Percentiles rank a stretch among this genome's conserved stretches.
Conservation (phyloP, 148 eudicot genomes). For the Chenopodium berlandieri region DNA sequence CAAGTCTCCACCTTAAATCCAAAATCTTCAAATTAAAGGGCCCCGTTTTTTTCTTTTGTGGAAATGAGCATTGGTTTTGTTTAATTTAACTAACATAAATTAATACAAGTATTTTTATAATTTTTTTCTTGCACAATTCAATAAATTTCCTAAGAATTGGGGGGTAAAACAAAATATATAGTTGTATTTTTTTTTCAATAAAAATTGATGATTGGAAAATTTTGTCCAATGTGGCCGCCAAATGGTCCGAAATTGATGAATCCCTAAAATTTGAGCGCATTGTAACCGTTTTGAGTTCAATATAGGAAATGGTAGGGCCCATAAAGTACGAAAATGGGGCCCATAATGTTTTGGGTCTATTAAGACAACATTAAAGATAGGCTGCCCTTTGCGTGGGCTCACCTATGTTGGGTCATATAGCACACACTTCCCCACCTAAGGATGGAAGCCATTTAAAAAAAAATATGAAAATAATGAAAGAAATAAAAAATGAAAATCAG, state of each 20-base stretch:
- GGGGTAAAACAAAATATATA: neutral
- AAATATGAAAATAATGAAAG: too few relatives aligned
- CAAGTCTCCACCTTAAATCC: constrained; percentile 31
- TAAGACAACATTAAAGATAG: constrained; percentile 55
- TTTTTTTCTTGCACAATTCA: neutral
- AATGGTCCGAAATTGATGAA: constrained; percentile 21
- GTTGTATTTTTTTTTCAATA: neutral
- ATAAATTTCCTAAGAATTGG: neutral
- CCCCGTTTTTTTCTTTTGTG: neutral
- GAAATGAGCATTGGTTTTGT: too few relatives aligned
- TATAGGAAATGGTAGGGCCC: constrained; percentile 23
- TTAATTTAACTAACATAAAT: neutral
- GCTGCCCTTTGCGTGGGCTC: constrained; percentile 39
- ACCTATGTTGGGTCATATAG: constrained; percentile 50
- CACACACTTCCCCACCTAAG: constrained; percentile 43
- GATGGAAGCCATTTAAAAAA: neutral
- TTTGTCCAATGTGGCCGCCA: constrained; percentile 30
- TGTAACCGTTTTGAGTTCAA: constrained; percentile 13
- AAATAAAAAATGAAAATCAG: neutral
- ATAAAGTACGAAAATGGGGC: constrained; percentile 33
- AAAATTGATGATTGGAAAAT: constrained; percentile 21
- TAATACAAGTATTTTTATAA: too few relatives aligned
- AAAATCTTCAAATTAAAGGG: neutral
- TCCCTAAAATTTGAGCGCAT: constrained; percentile 2
- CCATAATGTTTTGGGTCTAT: constrained; percentile 56